Evolutionary conservation across 2,329 filamentous ascomycete genomes (phyloP).

Genomic region (Nigrospora sphaerica): DNA sequence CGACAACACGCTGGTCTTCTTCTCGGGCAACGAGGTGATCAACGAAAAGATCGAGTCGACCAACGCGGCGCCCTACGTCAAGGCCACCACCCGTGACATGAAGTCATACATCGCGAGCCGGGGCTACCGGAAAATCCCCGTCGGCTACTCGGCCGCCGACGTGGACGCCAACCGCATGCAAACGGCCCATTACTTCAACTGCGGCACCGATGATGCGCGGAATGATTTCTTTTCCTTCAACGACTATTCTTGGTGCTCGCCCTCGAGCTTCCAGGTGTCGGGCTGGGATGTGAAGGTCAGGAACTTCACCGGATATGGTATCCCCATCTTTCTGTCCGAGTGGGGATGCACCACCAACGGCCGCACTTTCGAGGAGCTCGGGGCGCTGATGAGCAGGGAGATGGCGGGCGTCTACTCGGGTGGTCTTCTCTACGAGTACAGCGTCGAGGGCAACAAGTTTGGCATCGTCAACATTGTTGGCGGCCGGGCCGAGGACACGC

Average conservation of each 20-base stretch:
- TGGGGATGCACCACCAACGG: constrained; percentile 82
- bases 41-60: constrained; percentile 60
- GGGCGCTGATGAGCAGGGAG: constrained; percentile 63
- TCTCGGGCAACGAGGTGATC: constrained; percentile 76
- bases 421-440: constrained; percentile 94
- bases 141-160: constrained; percentile 74
- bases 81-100: constrained; percentile 72
- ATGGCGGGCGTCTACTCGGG: constrained; percentile 93
- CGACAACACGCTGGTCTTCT: constrained; percentile 80
- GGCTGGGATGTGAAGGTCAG: constrained; percentile 86
- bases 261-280: constrained; percentile 59
- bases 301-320: constrained; percentile 78
- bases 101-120: constrained; percentile 60
- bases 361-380: constrained; percentile 75
- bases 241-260: constrained; percentile 79
- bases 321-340: constrained; percentile 92
- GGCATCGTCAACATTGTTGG: constrained; percentile 67
- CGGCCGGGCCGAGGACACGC: constrained; percentile 40
- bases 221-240: constrained; percentile 88
- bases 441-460: constrained; percentile 69
- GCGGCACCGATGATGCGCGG: constrained; percentile 73
- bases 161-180: constrained; percentile 79
- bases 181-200: constrained; percentile 91
- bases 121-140: constrained; percentile 59
- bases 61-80: constrained; percentile 63